Base-by-base conservation (phyloP, 352 stramenopile genomes). In the Phytophthora cryptogea region DNA sequence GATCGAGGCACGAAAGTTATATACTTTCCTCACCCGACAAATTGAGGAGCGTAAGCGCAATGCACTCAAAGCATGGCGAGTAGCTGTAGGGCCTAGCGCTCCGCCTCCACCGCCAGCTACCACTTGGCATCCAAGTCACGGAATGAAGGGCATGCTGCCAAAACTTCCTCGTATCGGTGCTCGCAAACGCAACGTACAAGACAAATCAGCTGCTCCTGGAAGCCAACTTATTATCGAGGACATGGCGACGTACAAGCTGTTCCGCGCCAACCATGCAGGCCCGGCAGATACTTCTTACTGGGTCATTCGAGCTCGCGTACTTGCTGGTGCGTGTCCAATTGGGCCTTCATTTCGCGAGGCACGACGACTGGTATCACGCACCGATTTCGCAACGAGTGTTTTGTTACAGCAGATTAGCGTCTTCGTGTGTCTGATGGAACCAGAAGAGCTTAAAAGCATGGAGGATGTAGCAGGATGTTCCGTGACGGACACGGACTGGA, bases 241-340 rank as follows among this genome's bases (percentile, higher is more conserved):
- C 59, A 70, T 80, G 48, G 56, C 65, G 26, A 64, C 71, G 7
- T 92, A 76, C 61, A 80, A 82, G 40, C 68, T 88, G 46, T 95
- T 95, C 43, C 72, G 76, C n/a, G 63, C 66, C 7, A 83, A 77
- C 48, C 80, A 92, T 56, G 62, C 68, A 0, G 83, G 86, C 0
- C 84, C 84, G 6, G 89, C 81, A 0, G 80, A 89, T 51, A 66
- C 68, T 43, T 91, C 80, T 28, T 90, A 86, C 53, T 93, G 84
- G 86, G 58, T 92, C 50, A 53, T 93, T 32, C 78, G 78, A 35
- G 53, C 60, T 28, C 72, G 76, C 8, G 58, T 93, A 30, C 72
- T 93, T 10, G 60, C 76, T 20, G 83, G 84, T 7, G 59, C 63
- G 5, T 91, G 86, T 52, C 86, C 86, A 7, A 31, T 69, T 0